Percentiles rank a stretch among this genome's conserved stretches.
Conservation (phyloP, 176 grass and related monocot genomes). For the Avena atlantica region DNA sequence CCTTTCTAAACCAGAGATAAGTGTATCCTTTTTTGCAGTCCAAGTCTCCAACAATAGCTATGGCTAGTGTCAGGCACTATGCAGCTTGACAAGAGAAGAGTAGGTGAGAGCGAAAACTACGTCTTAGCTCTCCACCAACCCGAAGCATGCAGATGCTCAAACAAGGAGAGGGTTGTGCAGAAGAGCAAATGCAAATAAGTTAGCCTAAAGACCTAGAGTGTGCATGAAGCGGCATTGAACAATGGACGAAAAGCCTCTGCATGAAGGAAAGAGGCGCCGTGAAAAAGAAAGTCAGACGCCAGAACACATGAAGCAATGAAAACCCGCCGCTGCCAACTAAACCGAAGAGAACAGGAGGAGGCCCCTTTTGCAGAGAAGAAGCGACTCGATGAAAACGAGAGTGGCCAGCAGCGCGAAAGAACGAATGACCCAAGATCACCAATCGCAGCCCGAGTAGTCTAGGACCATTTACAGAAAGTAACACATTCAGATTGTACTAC, state of each 20-base stretch:
- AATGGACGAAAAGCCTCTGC: background rate
- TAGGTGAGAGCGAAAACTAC: background rate
- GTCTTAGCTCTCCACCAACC: background rate
- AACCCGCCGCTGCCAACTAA: background rate
- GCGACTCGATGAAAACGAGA: background rate
- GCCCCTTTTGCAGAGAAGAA: background rate
- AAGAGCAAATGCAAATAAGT: background rate
- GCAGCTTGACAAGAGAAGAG: background rate
- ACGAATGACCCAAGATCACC: background rate
- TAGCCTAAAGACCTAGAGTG: background rate
- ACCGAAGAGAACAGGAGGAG: background rate
- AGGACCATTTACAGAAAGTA: background rate
- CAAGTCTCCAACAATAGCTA: too few species aligned
- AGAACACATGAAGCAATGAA: background rate
- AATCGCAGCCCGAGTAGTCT: background rate
- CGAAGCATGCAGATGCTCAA: background rate
- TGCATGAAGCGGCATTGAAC: background rate
- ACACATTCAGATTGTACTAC: background rate
- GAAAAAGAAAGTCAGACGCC: background rate
- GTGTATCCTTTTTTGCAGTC: too few species aligned
- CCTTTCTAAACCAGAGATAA: too few species aligned
- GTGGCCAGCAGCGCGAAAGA: background rate
- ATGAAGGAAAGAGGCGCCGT: background rate
- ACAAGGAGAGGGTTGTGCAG: background rate
- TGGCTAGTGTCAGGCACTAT: background rate